Conservation (phyloP, 1,284 basidiomycete species). For the Ceraceosorus guamensis region DNA sequence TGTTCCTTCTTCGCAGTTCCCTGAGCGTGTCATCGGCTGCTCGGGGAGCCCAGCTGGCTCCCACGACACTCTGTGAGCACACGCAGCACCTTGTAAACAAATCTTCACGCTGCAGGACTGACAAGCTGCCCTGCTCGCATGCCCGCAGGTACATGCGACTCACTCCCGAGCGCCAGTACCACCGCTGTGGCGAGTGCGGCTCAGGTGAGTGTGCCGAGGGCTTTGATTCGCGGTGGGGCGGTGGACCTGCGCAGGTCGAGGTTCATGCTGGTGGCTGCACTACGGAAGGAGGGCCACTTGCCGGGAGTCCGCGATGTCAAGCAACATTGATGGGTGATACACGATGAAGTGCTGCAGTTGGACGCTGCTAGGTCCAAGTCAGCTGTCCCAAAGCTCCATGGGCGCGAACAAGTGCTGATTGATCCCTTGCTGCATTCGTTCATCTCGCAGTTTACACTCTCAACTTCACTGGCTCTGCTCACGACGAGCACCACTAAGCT, state of each 20-base stretch:
- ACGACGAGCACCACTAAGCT: constrained; percentile 29
- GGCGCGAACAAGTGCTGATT: background rate
- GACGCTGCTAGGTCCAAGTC: too few relatives aligned
- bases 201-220: constrained; percentile 26
- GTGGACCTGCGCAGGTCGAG: too few relatives aligned
- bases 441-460: constrained; percentile 31
- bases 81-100: background rate
- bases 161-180: constrained; percentile 33
- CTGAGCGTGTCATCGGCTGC: constrained; percentile 43
- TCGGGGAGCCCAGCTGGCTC: constrained; percentile 44
- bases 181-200: constrained; percentile 46
- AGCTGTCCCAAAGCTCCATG: background rate
- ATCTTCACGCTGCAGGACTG: background rate
- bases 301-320: too few relatives aligned
- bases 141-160: constrained; percentile 38
- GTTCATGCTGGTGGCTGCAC: too few relatives aligned
- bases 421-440: background rate
- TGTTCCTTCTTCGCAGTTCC: constrained; percentile 19
- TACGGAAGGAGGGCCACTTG: too few relatives aligned
- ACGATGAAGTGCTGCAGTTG: too few relatives aligned
- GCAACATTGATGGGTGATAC: background rate
- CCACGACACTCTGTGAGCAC: constrained; percentile 34
- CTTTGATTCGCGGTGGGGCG: background rate
- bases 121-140: background rate
- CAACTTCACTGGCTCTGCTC: constrained; percentile 30